Base-by-base conservation (phyloP, 140 eudicot species). In the Cichorium intybus region DNA sequence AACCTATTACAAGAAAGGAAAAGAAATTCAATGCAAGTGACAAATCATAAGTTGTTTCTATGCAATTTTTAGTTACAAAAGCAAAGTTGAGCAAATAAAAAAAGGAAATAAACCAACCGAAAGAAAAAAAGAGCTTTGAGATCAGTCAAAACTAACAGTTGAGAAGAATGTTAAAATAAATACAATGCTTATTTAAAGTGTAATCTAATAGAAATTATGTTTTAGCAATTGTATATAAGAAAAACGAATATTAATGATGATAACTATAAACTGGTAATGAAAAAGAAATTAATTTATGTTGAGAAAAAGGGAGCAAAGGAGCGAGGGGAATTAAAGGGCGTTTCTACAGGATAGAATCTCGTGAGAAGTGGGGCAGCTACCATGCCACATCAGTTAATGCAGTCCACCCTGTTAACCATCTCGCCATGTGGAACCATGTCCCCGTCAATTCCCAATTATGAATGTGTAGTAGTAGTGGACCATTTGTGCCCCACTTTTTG, bases 321-420 rank as follows among this genome's bases (percentile, higher is more conserved):
- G 20, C 15, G 23, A 57, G 18, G 29, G 29, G 39, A 70, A 70
- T 31, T 70, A 70, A 60, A 60, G 68, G 26, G 11, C 9, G n/a
- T 10, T 70, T 28, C 31, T 57, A 70, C 27, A n/a, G 49, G 49
- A 20, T 15, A 27, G 61, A 67, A 57, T 64, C 69, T 70, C 75
- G 75, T 63, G 77, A 54, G 57, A 43, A 39, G 48, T 61, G 64
- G 56, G 43, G 61, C 68, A 70, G 28, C 15, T 21, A 62, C 37
- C 69, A 37, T 66, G 79, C 79, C 79, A 75, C 75, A 75, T 75
- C 79, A 75, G 70, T 75, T 50, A 75, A 59, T 67, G 79, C 75
- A 59, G 57, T 67, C 79, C 79, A 75, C 51, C 79, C 79, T 75
- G 79, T 75, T 75, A 49, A 59, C 75, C 63, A 74, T 66, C 79